Evolutionary conservation across 352 stramenopile species (phyloP), one percentile per base, ranked within the genome.

Genomic region (Pythium volutum): DNA sequence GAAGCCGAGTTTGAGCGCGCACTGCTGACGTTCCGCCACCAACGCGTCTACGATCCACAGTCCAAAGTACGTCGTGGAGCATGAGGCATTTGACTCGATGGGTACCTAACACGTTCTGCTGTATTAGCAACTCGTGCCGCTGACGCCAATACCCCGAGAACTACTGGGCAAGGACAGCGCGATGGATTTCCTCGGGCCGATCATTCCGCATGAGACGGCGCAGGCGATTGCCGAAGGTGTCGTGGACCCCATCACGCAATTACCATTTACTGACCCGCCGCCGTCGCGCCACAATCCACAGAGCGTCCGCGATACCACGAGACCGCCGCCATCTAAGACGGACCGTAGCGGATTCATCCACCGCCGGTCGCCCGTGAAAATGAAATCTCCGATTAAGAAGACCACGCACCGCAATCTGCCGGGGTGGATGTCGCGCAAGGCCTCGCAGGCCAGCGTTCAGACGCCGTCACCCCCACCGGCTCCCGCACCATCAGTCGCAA

Each of bases 11-110:
- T 87, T 38, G 84, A 79, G 42, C 62, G 72, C 6, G 83, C 89
- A 2, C 71, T 96, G 46, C 68, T 95, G 31, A 97, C 89, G 4
- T 97, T 95, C 60, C 81, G 78, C 6, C 88, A 97, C 41, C 89
- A 97, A 23, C 77, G 92, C 4, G 84, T 97, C 1, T 96, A 85
- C 52, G 83, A 95, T 64, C 86, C 86, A 46, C 66, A 69, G n/a
- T 64, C 83, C 59, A 57, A 81, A 50, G 84, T 91, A 56, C 29
- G 39, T 34, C 7, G 31, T 29, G 25, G 3, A 52, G 39, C 11
- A 25, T 20, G 23, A 25, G 48, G 7, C 11, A 15, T 15, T 27
- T 34, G n/a, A 3, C 36, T 31, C 25, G 15, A 36, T 43, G 7
- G 18, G 14, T 48, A 4, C 7, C 42, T 48, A 25, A 25, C n/a